Evolutionary conservation across 1,284 basidiomycete species (phyloP), one percentile per base, ranked within the genome.

Genomic region (Ustilago shanxiensis): DNA sequence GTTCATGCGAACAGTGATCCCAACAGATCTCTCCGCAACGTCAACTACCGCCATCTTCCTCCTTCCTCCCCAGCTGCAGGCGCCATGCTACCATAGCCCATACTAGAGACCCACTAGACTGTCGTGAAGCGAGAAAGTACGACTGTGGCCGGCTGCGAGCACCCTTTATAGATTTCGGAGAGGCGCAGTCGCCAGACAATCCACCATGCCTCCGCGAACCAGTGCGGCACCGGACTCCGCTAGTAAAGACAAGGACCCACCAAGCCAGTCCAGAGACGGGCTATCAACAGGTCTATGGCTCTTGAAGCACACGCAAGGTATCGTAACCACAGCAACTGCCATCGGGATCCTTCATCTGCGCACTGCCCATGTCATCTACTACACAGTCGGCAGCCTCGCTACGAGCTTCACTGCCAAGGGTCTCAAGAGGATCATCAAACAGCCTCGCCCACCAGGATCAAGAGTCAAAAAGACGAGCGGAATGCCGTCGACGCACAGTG

Each of bases 401-500:
- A 77, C 77, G 16, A 76, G 73, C 41, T 79, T 79, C 64, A 74
- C 57, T 6, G 72, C 77, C 26, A 79, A 79, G 33, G 77, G 77
- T 1, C 61, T 79, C 29, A 79, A 79, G 49, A 55, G 52, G n/a
- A 45, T 79, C n/a, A 79, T 79, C 77, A 79, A 73, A 50, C 77
- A 79, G 39, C 77, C 77, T 56, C 69, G 77, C 1, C 77, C 73
- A 14, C 66, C 66, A 53, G 77, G 77, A 6, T 70, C 70, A 7
- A 61, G 53, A 29, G 72, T 79, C 33, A 77, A 76, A 28, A 79
- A 79, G 60, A 70, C 77, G 24, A 70, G 65, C 33, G 77, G 77
- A 2, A 79, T 79, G 77, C 77, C 77, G 9, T 79, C 77, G n/a
- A 79, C 77, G 13, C 77, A 79, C 29, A 73, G 70, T 53, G 68